Evolutionary conservation across 768 basidiomycete genomes (phyloP), one percentile per base, ranked within the genome.

Genomic region (Naganishia randhawae): DNA sequence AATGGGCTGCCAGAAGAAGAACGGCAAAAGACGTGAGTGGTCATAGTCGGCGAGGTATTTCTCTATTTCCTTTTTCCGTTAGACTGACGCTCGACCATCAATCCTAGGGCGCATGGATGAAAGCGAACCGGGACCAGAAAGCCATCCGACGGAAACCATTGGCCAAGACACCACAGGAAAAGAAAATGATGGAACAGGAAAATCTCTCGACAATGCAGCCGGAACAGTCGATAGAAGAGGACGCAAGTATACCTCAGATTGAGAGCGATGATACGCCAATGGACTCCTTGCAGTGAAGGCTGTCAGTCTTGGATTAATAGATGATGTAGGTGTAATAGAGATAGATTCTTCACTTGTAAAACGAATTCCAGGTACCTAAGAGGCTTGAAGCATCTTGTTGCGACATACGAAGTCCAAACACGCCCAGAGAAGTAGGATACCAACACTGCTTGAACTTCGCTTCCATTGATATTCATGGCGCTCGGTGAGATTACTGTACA

Each of bases 41-140:
- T 13, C 31, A 16, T 61, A 14, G 9, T 61, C 11, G 10, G 16
- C n/a, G n/a, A n/a, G n/a, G n/a, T n/a, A n/a, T n/a, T n/a, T n/a
- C n/a, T n/a, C n/a, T n/a, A n/a, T n/a, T n/a, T n/a, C n/a, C n/a
- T n/a, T n/a, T n/a, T n/a, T n/a, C n/a, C n/a, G n/a, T n/a, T n/a
- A n/a, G n/a, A n/a, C n/a, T 42, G 25, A n/a, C n/a, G 51, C 2
- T 50, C 42, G 31, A 7, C 11, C 25, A 14, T n/a, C 16, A 3
- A n/a, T 22, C 54, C 7, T 54, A 79, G 78, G 78, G 78, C 39
- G 75, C 74, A 39, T 79, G 78, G 78, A 79, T 79, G 78, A 72
- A 74, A 50, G 70, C 73, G 48, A 69, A 73, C 32, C 71, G 78
- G 31, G 76, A 79, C 61, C 77, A 79, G 50, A 72, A 74, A 45